Evolutionary conservation across 805 yeast genomes (phyloP), one percentile per base, ranked within the genome.

Genomic region (Vanderwaltozyma polyspora): DNA sequence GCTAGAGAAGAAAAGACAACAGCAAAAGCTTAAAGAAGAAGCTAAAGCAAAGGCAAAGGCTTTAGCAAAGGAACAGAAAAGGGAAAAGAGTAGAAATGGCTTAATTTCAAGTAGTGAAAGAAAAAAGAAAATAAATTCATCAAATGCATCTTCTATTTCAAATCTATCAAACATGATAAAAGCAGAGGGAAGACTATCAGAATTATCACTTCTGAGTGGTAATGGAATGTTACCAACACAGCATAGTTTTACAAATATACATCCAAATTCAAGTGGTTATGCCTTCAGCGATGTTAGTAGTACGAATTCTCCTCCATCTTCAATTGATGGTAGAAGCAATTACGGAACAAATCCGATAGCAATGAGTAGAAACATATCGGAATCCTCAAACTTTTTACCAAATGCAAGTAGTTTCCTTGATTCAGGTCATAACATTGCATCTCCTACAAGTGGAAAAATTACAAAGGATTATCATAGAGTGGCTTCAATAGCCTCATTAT

Each of bases 1-100:
- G 43, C 64, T 67, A 60, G 72, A 37, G 56, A 66, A 55, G 44
- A 62, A 32, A 61, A 60, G 39, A 57, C 38, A 42, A 30, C 59
- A 52, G 12, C 59, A 54, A 41, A 48, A 46, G 39, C 52, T 52
- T 12, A 49, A 54, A 32, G 57, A 55, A 25, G 57, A 52, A 21
- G 55, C 58, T n/a, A 40, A 50, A 23, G 42, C 48, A n/a, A 44
- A 46, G 35, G 49, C 50, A 8, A 44, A 49, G 27, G 44, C 47
- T 41, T 31, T 37, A 34, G 45, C 44, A 37, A 43, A 29, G 49
- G 65, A 25, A 46, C 14, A 25, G 5, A 31, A 31, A 15, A 10
- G 19, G n/a, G 8, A 14, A 15, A 31, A 25, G 11, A 15, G 25
- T 19, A 16, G 13, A 7, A 21, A 7, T 11, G n/a, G n/a, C n/a